A percentile compares a stretch with the other conserved stretches of the same genome.
These are phyloP conservation scores for Phanerochaete sordida DNA, from an alignment of 768 basidiomycete genomes.

Conservation along the genomic window DNA sequence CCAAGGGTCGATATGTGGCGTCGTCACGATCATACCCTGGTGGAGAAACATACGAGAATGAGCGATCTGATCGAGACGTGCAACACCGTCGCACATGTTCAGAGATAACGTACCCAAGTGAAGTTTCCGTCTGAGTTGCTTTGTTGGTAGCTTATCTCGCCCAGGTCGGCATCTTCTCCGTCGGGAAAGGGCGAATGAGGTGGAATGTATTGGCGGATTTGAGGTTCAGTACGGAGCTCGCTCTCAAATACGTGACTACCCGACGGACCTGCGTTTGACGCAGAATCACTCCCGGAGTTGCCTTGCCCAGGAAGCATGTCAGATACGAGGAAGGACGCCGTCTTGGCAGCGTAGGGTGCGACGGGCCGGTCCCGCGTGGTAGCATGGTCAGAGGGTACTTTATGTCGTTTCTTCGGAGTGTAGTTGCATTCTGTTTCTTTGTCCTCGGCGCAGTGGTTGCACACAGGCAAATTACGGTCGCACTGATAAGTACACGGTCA, in stretches of 20 bases:
- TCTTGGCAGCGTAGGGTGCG: slow-evolving; percentile 41
- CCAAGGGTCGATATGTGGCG: slow-evolving; percentile 55
- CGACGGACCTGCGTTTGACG: slow-evolving; percentile 15
- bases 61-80: background rate
- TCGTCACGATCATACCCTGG: slow-evolving; percentile 34
- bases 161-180: slow-evolving; percentile 19
- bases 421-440: slow-evolving; percentile 61
- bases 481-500: slow-evolving; percentile 39
- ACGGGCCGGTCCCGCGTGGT: slow-evolving; percentile 33
- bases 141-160: slow-evolving; percentile 17
- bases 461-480: slow-evolving; percentile 68
- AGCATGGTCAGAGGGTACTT: slow-evolving; percentile 42
- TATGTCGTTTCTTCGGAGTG: slow-evolving; percentile 68
- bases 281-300: slow-evolving; percentile 10
- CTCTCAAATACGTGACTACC: slow-evolving; percentile 18
- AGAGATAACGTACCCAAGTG: slow-evolving; percentile 30
- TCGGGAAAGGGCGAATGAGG: slow-evolving; percentile 19
- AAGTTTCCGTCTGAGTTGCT: slow-evolving; percentile 34
- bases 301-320: slow-evolving; percentile 22
- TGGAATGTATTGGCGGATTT: slow-evolving; percentile 23
- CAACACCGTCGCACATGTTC: background rate
- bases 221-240: slow-evolving; percentile 22
- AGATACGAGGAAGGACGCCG: slow-evolving; percentile 45
- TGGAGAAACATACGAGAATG: slow-evolving; percentile 34
- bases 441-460: slow-evolving; percentile 60